phyloP scores from a whole-genome alignment of 805 yeast genomes.

The Suhomyces sp. region DNA sequence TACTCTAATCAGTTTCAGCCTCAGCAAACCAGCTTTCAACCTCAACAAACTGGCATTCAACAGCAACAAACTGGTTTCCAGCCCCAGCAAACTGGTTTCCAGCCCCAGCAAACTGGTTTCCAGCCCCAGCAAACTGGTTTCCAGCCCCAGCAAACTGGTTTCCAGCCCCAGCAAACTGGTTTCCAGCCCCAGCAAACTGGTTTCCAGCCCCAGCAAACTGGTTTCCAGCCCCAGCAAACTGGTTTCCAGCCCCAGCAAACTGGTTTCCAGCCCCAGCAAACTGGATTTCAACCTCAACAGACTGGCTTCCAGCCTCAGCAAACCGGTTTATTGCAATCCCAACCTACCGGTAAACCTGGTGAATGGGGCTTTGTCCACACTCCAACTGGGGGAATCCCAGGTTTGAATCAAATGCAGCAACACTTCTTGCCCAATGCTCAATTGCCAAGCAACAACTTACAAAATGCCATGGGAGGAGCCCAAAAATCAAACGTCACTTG shows the following conservation, averaged over 20 bases:
- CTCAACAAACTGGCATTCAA: no score
- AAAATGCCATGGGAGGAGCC: slow-evolving; percentile 41
- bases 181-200: slow-evolving; percentile 28
- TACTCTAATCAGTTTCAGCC: slow-evolving; percentile 18
- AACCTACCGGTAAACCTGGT: slow-evolving; percentile 68
- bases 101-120: slow-evolving; percentile 32
- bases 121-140: slow-evolving; percentile 24
- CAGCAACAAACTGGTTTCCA: slow-evolving; percentile 33
- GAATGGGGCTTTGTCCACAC: slow-evolving; percentile 75
- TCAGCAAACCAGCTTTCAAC: slow-evolving; percentile 18
- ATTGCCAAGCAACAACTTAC: slow-evolving; percentile 35
- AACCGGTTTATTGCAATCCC: slow-evolving; percentile 46
- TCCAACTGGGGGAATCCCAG: slow-evolving; percentile 71
- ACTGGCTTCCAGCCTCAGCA: slow-evolving; percentile 41
- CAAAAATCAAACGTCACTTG: slow-evolving; percentile 59
- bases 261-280: slow-evolving; percentile 17
- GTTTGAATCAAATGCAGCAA: slow-evolving; percentile 61
- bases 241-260: slow-evolving; percentile 29
- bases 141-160: slow-evolving; percentile 20
- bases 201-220: slow-evolving; percentile 42
- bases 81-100: slow-evolving; percentile 42
- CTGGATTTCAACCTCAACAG: slow-evolving; percentile 20
- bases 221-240: slow-evolving; percentile 31
- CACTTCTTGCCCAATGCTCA: slow-evolving; percentile 61
- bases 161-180: slow-evolving; percentile 24